Evolutionary conservation across 73 alveolate species (phyloP), one percentile per base, ranked within the genome.

Genomic region (Paramecium caudatum): DNA sequence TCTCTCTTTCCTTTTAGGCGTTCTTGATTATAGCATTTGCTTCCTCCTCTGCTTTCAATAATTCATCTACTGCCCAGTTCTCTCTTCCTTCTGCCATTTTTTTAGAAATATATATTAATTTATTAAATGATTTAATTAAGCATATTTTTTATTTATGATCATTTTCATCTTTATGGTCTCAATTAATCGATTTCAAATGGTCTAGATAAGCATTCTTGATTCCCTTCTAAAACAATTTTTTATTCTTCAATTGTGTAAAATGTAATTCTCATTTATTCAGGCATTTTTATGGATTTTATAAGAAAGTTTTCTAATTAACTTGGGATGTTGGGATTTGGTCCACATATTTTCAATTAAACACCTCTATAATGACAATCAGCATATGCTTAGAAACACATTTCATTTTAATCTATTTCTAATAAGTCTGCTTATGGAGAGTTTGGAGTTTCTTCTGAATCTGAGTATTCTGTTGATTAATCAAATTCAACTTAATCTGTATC

Each of bases 1-100:
- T 86, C 46, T 86, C 93, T 86, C 93, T 86, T 43, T 86, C 90
- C 62, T 70, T 62, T 30, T 86, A 47, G 17, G 93, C 93, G 25
- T 23, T 33, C 70, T 86, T 86, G 43, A 86, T 86, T 27, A 86
- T 63, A n/a, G 46, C 65, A 86, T 86, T 86, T 1, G 93, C 93
- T 23, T 86, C 93, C 25, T 86, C 84, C 32, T 86, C 93, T 12
- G 93, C 93, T 25, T 78, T 86, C 62, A 86, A 32, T 34, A 86
- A 81, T 33, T 86, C 93, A 65, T 86, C 93, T 21, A 86, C 93
- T 27, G 93, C 88, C 88, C 88, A 74, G 47, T 74, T 74, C 65
- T 74, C 88, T 41, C 88, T 45, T 41, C 88, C 88, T 74, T 74
- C 62, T 19, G 88, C 88, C 88, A 74, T 74, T 10, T n/a, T n/a